Evolutionary conservation across 2,329 filamentous ascomycete genomes (phyloP).

Genomic region (Colletotrichum chrysophilum): DNA sequence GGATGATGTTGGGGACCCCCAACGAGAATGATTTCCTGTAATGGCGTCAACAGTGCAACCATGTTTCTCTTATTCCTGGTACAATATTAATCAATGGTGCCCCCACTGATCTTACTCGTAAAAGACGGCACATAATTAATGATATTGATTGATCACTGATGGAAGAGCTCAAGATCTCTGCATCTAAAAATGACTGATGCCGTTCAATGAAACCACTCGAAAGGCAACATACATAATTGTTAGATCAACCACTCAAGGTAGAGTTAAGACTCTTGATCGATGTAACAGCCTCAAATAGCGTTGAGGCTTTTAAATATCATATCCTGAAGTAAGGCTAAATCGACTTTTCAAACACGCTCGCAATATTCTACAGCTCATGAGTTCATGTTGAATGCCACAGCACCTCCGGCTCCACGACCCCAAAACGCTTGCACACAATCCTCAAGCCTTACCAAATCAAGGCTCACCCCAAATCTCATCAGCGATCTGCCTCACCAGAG

Average conservation of each 20-base stretch:
- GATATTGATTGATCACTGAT: neutral
- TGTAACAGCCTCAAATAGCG: neutral
- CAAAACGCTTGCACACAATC: too few species aligned
- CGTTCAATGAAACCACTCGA: neutral
- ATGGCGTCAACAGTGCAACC: neutral
- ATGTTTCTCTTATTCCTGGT: neutral
- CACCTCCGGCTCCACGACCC: neutral
- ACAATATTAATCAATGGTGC: too few species aligned
- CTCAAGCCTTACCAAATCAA: neutral
- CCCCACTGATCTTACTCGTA: too few species aligned
- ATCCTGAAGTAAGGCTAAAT: neutral
- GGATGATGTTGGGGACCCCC: neutral
- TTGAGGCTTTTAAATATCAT: neutral
- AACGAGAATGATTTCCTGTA: neutral
- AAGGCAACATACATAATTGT: neutral
- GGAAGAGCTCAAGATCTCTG: neutral
- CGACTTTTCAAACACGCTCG: neutral
- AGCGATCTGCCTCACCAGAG: constrained; percentile 73
- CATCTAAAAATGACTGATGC: neutral
- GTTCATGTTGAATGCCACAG: neutral
- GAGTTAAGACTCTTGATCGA: rapidly evolving
- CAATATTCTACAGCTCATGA: neutral
- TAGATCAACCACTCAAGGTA: neutral
- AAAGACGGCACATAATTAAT: too few species aligned
- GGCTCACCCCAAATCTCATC: constrained; percentile 69